A percentile compares a stretch with the other conserved stretches of the same genome.
phyloP scores from a whole-genome alignment of 495 filamentous ascomycete species.

The Clohesyomyces aquaticus region DNA sequence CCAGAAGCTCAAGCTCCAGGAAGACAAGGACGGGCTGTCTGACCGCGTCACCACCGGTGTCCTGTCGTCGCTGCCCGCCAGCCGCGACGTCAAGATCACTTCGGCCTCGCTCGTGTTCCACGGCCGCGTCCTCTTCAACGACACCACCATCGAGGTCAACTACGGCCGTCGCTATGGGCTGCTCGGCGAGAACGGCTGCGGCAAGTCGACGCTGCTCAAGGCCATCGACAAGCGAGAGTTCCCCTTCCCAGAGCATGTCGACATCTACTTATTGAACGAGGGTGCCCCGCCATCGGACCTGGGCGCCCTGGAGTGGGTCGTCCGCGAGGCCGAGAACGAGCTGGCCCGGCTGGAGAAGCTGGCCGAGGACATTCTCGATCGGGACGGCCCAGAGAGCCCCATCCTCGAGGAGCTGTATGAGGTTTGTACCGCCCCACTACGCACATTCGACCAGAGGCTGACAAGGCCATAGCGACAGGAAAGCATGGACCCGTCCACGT shows the following conservation, averaged over 20 bases:
- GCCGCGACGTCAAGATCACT: conserved; percentile 94
- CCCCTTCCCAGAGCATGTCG: conserved; percentile 93
- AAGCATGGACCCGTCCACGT: conserved; percentile 99
- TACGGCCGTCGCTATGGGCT: conserved; percentile 92
- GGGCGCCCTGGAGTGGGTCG: conserved; percentile 95
- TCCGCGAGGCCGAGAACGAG: conserved; percentile 92
- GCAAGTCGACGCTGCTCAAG: conserved; percentile 96
- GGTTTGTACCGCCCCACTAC: conserved; percentile 56
- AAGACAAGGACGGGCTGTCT: conserved; percentile 94
- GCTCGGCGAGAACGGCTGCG: conserved; percentile 97
- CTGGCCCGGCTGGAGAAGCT: conserved; percentile 83
- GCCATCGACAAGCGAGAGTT: conserved; percentile 91
- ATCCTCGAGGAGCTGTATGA: conserved; percentile 96
- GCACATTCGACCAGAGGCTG: conserved; percentile 2
- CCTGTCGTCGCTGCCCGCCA: conserved; percentile 77
- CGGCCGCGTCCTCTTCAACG: conserved; percentile 91
- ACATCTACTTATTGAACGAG: conserved; percentile 98
- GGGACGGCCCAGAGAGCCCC: conserved; percentile 86
- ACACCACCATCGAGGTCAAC: conserved; percentile 90
- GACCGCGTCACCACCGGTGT: conserved; percentile 99
- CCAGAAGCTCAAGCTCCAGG: conserved; percentile 79
- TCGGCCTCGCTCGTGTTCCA: conserved; percentile 95
- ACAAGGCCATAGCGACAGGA: conserved; percentile 77
- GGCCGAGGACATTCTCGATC: conserved; percentile 89
- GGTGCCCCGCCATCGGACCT: conserved; percentile 88